phyloP scores from a whole-genome alignment of 129 eudicot genomes.

The Deinandra increscens region DNA sequence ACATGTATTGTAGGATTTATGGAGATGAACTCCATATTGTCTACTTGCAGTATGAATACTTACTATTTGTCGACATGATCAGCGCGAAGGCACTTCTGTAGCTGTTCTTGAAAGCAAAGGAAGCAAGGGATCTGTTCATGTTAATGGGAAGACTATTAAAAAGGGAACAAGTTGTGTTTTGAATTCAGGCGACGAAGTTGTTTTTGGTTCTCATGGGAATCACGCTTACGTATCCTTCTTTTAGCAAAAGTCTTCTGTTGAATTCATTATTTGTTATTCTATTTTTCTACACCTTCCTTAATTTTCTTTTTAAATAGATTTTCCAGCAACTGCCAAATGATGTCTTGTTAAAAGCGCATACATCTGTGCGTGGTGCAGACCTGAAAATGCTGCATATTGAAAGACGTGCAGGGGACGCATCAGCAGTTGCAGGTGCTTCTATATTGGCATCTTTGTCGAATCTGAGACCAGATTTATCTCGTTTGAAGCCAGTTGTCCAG shows the following conservation, averaged over 20 bases:
- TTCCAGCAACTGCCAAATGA: constrained; percentile 59
- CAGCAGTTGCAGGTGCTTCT: constrained; percentile 87
- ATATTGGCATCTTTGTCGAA: constrained; percentile 74
- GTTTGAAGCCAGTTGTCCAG: constrained; percentile 49
- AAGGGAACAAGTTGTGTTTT: constrained; percentile 46
- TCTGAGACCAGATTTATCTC: constrained; percentile 51
- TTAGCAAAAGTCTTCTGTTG: neutral
- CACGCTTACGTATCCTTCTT: constrained; percentile 89
- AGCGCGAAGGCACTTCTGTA: constrained; percentile 59
- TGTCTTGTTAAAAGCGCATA: constrained; percentile 41
- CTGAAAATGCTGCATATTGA: constrained; percentile 45
- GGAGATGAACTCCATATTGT: constrained; percentile 44
- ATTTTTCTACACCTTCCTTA: no score
- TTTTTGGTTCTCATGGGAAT: constrained; percentile 57
- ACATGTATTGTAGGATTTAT: constrained; percentile 15
- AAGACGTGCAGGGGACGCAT: constrained; percentile 68
- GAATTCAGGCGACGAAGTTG: constrained; percentile 79
- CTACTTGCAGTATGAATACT: constrained; percentile 45
- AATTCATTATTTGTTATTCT: neutral
- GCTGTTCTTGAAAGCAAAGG: constrained; percentile 81
- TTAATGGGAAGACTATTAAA: constrained; percentile 64
- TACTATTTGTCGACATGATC: constrained; percentile 51
- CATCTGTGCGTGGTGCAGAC: no score
- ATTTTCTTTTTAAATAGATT: constrained; percentile 57
- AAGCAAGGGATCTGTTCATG: constrained; percentile 71